Evolutionary conservation across 352 stramenopile genomes (phyloP).

Genomic region (Aphanomyces euteiches): DNA sequence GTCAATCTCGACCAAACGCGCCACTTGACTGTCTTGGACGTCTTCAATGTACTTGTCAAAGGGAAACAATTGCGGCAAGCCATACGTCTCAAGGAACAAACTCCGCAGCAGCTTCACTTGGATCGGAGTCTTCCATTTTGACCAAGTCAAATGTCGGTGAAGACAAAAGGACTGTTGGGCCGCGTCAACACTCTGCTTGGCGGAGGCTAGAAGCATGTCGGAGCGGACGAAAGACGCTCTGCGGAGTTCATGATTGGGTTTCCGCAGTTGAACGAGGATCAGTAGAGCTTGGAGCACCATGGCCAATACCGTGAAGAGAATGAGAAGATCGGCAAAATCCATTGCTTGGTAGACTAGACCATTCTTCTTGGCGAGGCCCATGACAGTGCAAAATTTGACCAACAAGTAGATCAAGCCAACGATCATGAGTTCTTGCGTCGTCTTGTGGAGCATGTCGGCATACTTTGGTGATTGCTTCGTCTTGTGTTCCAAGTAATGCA

Average conservation of each 20-base stretch:
- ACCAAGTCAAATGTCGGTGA: neutral
- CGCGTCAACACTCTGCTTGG: neutral
- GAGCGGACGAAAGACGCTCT: neutral
- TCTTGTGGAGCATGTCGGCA: slow-evolving; percentile 5
- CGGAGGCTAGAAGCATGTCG: slow-evolving; percentile 4
- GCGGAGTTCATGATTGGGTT: neutral
- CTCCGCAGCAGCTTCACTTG: slow-evolving; percentile 44
- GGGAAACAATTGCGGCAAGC: slow-evolving; percentile 47
- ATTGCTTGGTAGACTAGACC: slow-evolving; percentile 46
- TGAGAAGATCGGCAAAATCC: slow-evolving; percentile 48
- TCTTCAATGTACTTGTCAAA: slow-evolving; percentile 75
- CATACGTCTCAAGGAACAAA: slow-evolving; percentile 45
- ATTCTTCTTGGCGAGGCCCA: slow-evolving; percentile 32
- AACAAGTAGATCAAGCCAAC: slow-evolving; percentile 51
- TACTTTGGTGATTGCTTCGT: slow-evolving; percentile 1
- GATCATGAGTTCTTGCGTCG: slow-evolving; percentile 47
- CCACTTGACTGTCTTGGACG: slow-evolving; percentile 71
- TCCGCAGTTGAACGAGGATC: neutral
- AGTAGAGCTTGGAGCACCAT: neutral
- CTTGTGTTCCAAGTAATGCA: neutral
- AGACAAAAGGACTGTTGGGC: neutral
- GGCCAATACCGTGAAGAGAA: slow-evolving; percentile 36
- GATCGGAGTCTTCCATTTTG: slow-evolving; percentile 31
- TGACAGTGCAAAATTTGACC: slow-evolving; percentile 52
- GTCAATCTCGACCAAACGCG: slow-evolving; percentile 72